Base-by-base conservation (phyloP, 352 stramenopile species). In the Aphanomyces invadans region DNA sequence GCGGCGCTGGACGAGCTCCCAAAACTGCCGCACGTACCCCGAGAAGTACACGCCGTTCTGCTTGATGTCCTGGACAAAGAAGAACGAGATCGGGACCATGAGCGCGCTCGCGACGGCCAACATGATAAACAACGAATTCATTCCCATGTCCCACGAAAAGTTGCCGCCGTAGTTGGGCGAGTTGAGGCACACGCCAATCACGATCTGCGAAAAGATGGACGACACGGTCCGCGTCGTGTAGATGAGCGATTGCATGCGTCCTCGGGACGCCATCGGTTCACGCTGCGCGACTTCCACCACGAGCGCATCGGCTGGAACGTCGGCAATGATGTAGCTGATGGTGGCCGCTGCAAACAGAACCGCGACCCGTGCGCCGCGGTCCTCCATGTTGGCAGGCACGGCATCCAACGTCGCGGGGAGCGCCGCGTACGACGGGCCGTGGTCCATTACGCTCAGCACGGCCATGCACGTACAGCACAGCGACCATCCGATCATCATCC, bases 401-500 rank as follows among this genome's bases (percentile, higher is more conserved):
- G 21, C 49, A 32, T 2, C 2, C 11, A 15, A 5, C 15, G 49
- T 57, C 21, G 49, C 49, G 29, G 19, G 21, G 11, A 57, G n/a
- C 25, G 49, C n/a, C 9, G 36, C 23, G 36, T 55, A 67, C 17
- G 60, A 32, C 17, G 42, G 49, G 10, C 60, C 60, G 49, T 67
- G 42, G 45, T 67, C 28, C 23, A 45, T 25, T 9, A 57, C 25
- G 3, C 38, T 23, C 4, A 67, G 23, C 32, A 83, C 44, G 11
- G 65, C 31, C 52, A 63, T 65, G 44, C 52, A 65, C 1, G 51
- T 28, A 49, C 65, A 55, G 21, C 63, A 65, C 7, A 89, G 25
- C 3, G 76, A 5, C 80, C 79, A 88, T 2, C 80, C 80, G 4
- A 92, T 25, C 19, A 88, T 68, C 78, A 92, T 92, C 53, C 82